A percentile compares a stretch with the other conserved stretches of the same genome.
Conservation (phyloP, 768 basidiomycete genomes). For the Sarcodon aspratus region DNA sequence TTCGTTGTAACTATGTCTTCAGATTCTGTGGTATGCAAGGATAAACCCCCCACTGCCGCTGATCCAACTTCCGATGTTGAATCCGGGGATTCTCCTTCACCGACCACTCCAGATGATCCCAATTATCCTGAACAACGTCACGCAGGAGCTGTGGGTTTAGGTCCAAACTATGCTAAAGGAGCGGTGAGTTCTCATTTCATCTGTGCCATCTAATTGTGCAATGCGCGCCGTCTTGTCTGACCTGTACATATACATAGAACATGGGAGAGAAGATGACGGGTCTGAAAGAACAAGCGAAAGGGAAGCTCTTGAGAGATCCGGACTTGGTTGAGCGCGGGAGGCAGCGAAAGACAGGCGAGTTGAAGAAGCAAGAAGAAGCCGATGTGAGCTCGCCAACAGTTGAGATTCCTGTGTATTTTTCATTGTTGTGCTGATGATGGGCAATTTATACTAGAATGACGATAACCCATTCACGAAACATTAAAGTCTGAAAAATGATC, state of each 20-base stretch:
- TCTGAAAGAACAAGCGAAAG: conserved; percentile 25
- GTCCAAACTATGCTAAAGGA: conserved; percentile 21
- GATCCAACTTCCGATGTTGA: too few species aligned
- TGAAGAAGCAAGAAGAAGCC: conserved; percentile 22
- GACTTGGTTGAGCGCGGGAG: conserved; percentile 25
- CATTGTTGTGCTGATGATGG: too few species aligned
- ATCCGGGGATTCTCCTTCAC: too few species aligned
- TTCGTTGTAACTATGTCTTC: too few species aligned
- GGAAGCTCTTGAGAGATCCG: conserved; percentile 24
- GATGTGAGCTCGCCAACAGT: conserved; percentile 6
- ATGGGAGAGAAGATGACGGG: conserved; percentile 26
- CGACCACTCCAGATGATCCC: not conserved
- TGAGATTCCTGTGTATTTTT: too few species aligned
- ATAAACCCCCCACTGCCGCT: too few species aligned
- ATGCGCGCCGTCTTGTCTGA: not conserved
- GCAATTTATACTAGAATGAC: too few species aligned
- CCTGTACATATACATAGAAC: too few species aligned
- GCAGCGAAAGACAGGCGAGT: conserved; percentile 27
- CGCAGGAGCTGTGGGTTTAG: conserved; percentile 29
- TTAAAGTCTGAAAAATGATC: too few species aligned
- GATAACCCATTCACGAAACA: too few species aligned
- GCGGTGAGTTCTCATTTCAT: conserved; percentile 14
- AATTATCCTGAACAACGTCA: conserved; percentile 27
- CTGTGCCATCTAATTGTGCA: not conserved
- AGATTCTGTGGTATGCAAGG: too few species aligned